A percentile compares a stretch with the other conserved stretches of the same genome.
Evolutionary conservation across 371 early-diverging fungal species (phyloP).

Genomic region (Smittium mucronatum): DNA sequence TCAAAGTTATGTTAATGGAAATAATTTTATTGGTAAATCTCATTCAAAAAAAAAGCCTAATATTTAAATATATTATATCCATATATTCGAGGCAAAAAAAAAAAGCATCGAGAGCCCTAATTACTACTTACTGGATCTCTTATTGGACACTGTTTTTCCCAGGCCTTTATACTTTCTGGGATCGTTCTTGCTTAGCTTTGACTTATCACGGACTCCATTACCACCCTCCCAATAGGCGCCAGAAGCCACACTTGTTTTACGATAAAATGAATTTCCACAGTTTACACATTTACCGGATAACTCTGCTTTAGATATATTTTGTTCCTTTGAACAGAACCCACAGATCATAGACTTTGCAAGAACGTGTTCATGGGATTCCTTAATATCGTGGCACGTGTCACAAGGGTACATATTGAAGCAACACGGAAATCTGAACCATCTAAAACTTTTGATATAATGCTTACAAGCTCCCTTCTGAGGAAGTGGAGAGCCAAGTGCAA

Average conservation of each 20-base stretch:
- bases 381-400: conserved; percentile 83
- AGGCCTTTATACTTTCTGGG: conserved; percentile 28
- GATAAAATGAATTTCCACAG: conserved; percentile 61
- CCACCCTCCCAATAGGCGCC: conserved; percentile 95
- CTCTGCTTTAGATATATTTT: conserved; percentile 39
- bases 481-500: conserved; percentile 54
- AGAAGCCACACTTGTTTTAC: conserved; percentile 25
- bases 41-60: too few species aligned
- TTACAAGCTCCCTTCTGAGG: conserved; percentile 77
- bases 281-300: conserved; percentile 38
- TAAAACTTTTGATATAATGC: conserved; percentile 83
- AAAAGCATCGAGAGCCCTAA: too few species aligned
- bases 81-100: too few species aligned
- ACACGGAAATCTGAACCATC: conserved; percentile 97
- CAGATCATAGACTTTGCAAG: conserved; percentile 82
- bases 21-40: too few species aligned
- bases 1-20: too few species aligned
- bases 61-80: too few species aligned
- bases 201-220: conserved; percentile 70
- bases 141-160: conserved; percentile 24
- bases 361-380: conserved; percentile 50
- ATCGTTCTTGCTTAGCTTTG: conserved; percentile 71
- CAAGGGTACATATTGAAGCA: conserved; percentile 81
- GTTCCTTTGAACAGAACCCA: conserved; percentile 84
- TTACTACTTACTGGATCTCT: conserved; percentile 25